Percentiles rank a stretch among this genome's conserved stretches.
phyloP scores from a whole-genome alignment of 1,284 basidiomycete species.

The Trametes hirsuta region DNA sequence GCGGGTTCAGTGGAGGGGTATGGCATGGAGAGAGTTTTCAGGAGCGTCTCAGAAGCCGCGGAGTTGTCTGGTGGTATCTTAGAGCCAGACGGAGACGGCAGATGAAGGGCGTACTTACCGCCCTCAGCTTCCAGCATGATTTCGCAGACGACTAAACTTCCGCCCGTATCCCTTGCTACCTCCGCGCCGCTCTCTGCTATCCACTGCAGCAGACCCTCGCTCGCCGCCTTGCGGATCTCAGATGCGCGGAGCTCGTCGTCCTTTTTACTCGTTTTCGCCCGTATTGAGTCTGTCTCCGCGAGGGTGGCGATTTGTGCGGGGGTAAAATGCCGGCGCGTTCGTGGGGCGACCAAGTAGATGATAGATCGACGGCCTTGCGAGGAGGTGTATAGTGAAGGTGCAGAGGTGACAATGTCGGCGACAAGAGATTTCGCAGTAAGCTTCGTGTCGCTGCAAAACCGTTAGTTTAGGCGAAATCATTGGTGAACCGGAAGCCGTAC shows the following conservation, averaged over 20 bases:
- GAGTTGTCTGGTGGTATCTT: slow-evolving; percentile 63
- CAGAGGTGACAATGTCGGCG: slow-evolving; percentile 58
- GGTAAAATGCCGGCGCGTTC: slow-evolving; percentile 80
- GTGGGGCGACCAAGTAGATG: slow-evolving; percentile 80
- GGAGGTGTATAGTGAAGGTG: slow-evolving; percentile 55
- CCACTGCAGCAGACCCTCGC: slow-evolving; percentile 69
- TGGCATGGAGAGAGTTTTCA: slow-evolving; percentile 54
- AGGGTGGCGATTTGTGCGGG: slow-evolving; percentile 67
- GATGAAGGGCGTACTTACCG: slow-evolving; percentile 50
- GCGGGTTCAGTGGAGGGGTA: slow-evolving; percentile 56
- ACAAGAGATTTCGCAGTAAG: slow-evolving; percentile 80
- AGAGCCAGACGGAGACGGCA: neutral
- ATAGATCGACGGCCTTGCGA: slow-evolving; percentile 77
- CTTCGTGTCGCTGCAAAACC: slow-evolving; percentile 75
- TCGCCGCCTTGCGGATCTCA: slow-evolving; percentile 74
- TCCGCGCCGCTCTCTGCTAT: slow-evolving; percentile 61
- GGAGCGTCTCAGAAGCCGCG: slow-evolving; percentile 59
- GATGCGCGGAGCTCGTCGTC: slow-evolving; percentile 58
- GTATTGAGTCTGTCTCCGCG: slow-evolving; percentile 69
- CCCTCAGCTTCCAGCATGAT: slow-evolving; percentile 82
- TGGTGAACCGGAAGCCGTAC: slow-evolving; percentile 40
- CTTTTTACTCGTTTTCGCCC: slow-evolving; percentile 81
- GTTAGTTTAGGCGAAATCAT: neutral
- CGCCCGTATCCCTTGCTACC: slow-evolving; percentile 74
- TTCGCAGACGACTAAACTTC: slow-evolving; percentile 76